Base-by-base conservation (phyloP, 2,329 filamentous ascomycete species). In the Botrytis pseudocinerea region DNA sequence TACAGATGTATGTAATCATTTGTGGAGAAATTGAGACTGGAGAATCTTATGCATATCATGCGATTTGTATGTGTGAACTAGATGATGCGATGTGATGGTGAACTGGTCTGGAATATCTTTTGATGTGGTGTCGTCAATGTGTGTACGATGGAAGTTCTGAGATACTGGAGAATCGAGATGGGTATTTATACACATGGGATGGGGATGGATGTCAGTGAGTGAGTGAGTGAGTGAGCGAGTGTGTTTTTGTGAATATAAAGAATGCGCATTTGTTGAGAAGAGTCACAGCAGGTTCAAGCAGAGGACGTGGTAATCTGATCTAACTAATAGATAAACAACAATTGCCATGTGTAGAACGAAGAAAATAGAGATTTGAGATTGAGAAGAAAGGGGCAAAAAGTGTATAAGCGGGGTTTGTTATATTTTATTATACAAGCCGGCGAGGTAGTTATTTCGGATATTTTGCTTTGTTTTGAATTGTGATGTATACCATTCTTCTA, bases 1-100 rank as follows among this genome's bases (percentile, higher is more conserved):
- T 57, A 57, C 35, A 68, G 57, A 57, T 28, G 51, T 68, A 68
- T 68, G 35, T 68, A 57, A 25, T 40, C 10, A 14, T 68, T 57
- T 12, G 18, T 57, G 38, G 48, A 42, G 10, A 42, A 25, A 32
- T 32, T 18, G 10, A 32, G 25, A 42, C 18, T 57, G 51, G 2
- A 57, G 14, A 57, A 25, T 25, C 2, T 68, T 8, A 35, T 65
- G 28, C 42, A 48, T 48, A 25, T 38, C 20, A 48, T 44, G 14
- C 44, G 14, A 16, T 59, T 59, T 57, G 48, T 7, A n/a, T 65
- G 4, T 40, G 22, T 62, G 35, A 42, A 28, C 16, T 28, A 65
- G 44, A 8, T 44, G 38, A 38, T 38, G 7, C 7, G 38, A 16
- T 22, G 16, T 44, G 42, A 44, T 44, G 14, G 12, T 44, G 42